Evolutionary conservation across 1,139 yeast species (phyloP).

Genomic region (Citeromyces hawaiiensis): DNA sequence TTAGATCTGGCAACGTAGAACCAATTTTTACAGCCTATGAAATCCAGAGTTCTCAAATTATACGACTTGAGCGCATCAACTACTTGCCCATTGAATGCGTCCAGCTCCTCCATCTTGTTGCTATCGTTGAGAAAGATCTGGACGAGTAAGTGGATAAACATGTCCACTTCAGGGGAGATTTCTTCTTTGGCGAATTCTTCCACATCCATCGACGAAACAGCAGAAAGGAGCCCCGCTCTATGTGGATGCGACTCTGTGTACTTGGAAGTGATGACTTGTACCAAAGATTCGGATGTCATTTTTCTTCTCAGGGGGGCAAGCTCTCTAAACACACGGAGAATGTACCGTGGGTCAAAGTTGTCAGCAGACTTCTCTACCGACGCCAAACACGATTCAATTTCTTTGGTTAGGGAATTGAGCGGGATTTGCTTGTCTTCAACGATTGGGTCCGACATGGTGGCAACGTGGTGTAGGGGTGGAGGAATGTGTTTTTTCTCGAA

Average conservation of each 20-base stretch:
- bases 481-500: no score
- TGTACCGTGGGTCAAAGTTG: conserved; percentile 75
- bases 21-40: conserved; percentile 86
- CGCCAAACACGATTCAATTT: conserved; percentile 5
- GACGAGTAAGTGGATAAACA: conserved; percentile 65
- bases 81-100: conserved; percentile 37
- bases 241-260: conserved; percentile 36
- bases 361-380: conserved; percentile 60
- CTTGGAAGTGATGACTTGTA: conserved; percentile 35
- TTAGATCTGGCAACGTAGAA: conserved; percentile 75
- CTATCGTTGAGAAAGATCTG: conserved; percentile 67
- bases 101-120: conserved; percentile 32
- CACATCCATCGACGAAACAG: conserved; percentile 18
- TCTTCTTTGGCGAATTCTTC: conserved; percentile 7
- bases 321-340: conserved; percentile 77
- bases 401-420: background rate
- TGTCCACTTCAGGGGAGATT: conserved; percentile 69
- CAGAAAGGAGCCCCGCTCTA: conserved; percentile 26
- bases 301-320: conserved; percentile 63
- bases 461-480: no score
- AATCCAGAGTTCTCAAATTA: conserved; percentile 77
- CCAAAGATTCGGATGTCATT: conserved; percentile 39
- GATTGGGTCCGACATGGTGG: no score
- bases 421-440: no score
- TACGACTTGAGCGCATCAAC: conserved; percentile 45